Evolutionary conservation across 768 basidiomycete genomes (phyloP), one percentile per base, ranked within the genome.

Genomic region (Boletus sp.): DNA sequence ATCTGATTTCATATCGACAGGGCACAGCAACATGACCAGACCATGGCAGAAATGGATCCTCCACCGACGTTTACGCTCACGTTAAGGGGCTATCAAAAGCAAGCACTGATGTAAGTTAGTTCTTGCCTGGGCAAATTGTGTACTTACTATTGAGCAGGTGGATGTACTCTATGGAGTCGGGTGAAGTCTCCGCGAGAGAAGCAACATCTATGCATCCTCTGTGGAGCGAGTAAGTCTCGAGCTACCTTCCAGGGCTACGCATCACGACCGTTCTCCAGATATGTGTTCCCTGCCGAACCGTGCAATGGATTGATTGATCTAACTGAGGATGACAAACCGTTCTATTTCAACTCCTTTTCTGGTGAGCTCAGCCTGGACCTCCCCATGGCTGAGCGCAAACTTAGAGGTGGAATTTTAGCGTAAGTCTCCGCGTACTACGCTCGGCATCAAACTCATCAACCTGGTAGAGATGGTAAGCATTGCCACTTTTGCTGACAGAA

Each of bases 261-360:
- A 51, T 27, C 39, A 53, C 23, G 11, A 39, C 21, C 21, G 59
- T 60, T 63, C 17, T 47, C 10, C 50, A 93, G 93, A 75, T 95
- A 92, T 65, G 62, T 75, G 0, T 92, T 93, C 58, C 87, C 88
- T 13, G 70, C 75, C 17, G 80, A 85, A 56, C 84, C 84, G 4
- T 68, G 65, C 23, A 76, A 78, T 10, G 78, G 77, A 34, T 72
- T 83, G 32, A 88, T 93, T 42, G 93, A 94, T 65, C 75, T 95
- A 21, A 91, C 92, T 3, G 82, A 78, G 11, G 89, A 92, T 34
- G 90, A 94, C 23, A 80, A 76, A 49, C 75, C 75, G 0, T 95
- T 96, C 66, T 96, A 93, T 72, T 91, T 90, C 76, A 96, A 93
- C 63, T 84, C 91, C 2, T 93, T 92, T 67, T 93, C 90, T 10